phyloP scores from a whole-genome alignment of 768 basidiomycete genomes.

The Hygrophorus russula region DNA sequence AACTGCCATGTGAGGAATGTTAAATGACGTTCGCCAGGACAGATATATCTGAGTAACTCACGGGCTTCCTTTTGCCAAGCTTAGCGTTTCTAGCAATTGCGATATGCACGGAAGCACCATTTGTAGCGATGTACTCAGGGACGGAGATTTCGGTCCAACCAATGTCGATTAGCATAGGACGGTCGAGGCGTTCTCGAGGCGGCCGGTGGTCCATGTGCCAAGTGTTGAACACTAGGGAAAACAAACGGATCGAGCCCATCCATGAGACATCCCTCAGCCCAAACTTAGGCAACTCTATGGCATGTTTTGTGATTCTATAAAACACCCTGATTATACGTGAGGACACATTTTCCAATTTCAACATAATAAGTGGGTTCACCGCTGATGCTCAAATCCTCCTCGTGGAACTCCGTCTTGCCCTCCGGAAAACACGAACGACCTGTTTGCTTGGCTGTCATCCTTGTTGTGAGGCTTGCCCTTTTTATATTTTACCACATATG shows the following conservation, averaged over 20 bases:
- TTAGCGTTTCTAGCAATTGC: constrained; percentile 11
- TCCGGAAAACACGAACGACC: constrained; percentile 16
- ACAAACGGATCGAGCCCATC: constrained; percentile 19
- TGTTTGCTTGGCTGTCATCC: constrained; percentile 35
- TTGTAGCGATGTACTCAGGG: constrained; percentile 11
- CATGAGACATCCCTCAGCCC: constrained; percentile 20
- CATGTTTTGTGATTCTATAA: constrained; percentile 18
- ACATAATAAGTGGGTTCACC: constrained; percentile 17
- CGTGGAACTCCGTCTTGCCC: constrained; percentile 18
- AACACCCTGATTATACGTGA: constrained; percentile 14
- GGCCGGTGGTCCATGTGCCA: constrained; percentile 23
- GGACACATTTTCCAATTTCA: neutral
- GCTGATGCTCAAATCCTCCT: constrained; percentile 36
- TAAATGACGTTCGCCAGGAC: neutral
- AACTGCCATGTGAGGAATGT: constrained; percentile 15
- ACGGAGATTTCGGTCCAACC: constrained; percentile 28
- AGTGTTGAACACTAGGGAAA: constrained; percentile 25
- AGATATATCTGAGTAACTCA: neutral
- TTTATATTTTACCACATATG: constrained; percentile 25
- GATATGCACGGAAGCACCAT: constrained; percentile 15
- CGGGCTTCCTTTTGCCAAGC: constrained; percentile 7
- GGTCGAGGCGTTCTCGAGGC: constrained; percentile 15
- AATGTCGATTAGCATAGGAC: constrained; percentile 24
- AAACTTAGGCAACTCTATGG: constrained; percentile 17
- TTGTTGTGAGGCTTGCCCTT: constrained; percentile 18